phyloP scores from a whole-genome alignment of 257 asterid species.

The Henckelia pumila region DNA sequence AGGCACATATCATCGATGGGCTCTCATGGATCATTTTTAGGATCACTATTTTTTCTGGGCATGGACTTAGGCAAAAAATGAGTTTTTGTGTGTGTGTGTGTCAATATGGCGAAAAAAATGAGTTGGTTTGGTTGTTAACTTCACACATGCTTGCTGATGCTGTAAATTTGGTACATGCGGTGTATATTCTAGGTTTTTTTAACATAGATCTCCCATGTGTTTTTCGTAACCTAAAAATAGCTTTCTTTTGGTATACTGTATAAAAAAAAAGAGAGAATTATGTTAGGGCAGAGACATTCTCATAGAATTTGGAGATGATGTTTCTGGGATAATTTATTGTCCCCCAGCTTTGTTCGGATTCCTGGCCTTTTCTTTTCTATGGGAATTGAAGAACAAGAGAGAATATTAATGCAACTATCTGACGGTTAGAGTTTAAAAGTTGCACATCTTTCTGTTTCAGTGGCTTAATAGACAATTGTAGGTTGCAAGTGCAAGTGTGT shows the following conservation, averaged over 20 bases:
- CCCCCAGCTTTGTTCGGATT: too few species aligned
- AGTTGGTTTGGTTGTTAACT: too few species aligned
- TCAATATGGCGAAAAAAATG: too few species aligned
- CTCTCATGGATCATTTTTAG: conserved; percentile 3
- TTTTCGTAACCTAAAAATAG: background rate
- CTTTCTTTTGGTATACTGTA: too few species aligned
- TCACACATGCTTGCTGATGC: background rate
- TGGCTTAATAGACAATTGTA: background rate
- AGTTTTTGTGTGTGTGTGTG: too few species aligned
- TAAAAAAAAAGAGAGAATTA: background rate
- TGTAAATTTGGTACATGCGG: conserved; percentile 5
- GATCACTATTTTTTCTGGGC: conserved; percentile 11
- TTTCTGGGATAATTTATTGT: too few species aligned
- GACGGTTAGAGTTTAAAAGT: background rate
- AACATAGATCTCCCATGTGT: background rate
- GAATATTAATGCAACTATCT: background rate
- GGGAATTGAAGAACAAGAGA: background rate
- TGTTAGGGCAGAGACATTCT: background rate
- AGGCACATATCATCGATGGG: background rate
- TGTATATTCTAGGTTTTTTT: background rate
- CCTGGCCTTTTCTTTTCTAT: too few species aligned
- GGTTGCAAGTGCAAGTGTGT: background rate
- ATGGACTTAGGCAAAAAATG: background rate
- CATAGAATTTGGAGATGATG: background rate
- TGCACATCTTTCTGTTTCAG: background rate